Evolutionary conservation across 2,329 filamentous ascomycete genomes (phyloP).

Genomic region (Daldinia eschscholtzii): DNA sequence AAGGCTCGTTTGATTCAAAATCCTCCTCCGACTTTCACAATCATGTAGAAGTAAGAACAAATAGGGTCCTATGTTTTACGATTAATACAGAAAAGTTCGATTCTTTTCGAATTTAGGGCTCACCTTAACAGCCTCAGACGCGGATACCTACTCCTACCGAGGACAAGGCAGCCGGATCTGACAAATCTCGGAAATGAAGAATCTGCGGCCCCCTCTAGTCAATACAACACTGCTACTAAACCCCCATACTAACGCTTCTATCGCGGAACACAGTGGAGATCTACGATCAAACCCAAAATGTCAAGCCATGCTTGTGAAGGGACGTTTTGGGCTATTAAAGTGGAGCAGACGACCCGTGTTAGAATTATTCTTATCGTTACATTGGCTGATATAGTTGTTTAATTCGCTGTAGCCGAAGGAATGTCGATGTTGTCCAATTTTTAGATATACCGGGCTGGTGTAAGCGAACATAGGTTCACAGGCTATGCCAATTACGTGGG

Average conservation of each 20-base stretch:
- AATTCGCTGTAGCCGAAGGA: slow-evolving; percentile 12
- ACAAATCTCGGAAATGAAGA: too few species aligned
- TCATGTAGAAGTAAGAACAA: too few species aligned
- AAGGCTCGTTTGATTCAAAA: too few species aligned
- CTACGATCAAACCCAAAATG: neutral
- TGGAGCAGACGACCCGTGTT: slow-evolving; percentile 17
- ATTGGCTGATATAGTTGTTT: neutral
- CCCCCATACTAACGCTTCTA: neutral
- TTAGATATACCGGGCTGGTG: neutral
- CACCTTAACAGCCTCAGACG: too few species aligned
- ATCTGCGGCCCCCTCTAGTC: neutral
- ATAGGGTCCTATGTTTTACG: too few species aligned
- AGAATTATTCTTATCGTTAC: neutral
- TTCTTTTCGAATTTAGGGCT: too few species aligned
- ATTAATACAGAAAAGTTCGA: too few species aligned
- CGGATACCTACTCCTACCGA: too few species aligned
- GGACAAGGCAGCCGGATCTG: too few species aligned
- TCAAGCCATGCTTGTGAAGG: neutral
- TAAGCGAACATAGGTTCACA: slow-evolving; percentile 11
- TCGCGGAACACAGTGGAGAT: neutral
- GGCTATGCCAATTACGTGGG: slow-evolving; percentile 3
- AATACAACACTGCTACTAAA: neutral
- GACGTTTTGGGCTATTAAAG: neutral
- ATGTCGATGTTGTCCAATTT: slow-evolving; percentile 7
- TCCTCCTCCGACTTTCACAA: too few species aligned